Evolutionary conservation across 192 early-diverging fungal species (phyloP), one percentile per base, ranked within the genome.

Genomic region (Coemansia reversa): DNA sequence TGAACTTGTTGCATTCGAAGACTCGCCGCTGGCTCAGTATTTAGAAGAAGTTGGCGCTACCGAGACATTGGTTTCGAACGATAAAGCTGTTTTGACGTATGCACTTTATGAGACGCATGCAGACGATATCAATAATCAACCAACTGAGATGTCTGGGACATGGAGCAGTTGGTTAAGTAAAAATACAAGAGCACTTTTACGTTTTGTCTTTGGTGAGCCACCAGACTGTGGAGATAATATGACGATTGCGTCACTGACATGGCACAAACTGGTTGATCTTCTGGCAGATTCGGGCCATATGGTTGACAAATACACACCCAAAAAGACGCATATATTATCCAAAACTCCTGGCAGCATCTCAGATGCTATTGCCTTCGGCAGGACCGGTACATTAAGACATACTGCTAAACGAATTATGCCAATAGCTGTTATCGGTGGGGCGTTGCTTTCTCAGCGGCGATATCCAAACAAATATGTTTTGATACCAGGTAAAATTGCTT

Each of bases 1-100:
- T 3, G 78, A 80, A 35, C 18, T 75, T 5, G 68, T 80, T 11
- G 58, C 63, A 7, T 80, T 63, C 50, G 72, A 80, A 35, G 72
- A 80, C 69, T 80, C 78, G 33, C 78, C 78, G 0, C 59, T 80
- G 1, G 78, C 54, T 6, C 58, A 80, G 51, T 80, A 80, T 55
- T 55, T 80, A 20, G 60, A 55, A 18, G 78, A 80, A 18, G 52
- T 71, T 11, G 72, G 58, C 7, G 60, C 69, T 1, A 19, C 59
- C 1, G 78, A 75, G 39, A 23, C 61, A 11, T 33, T 65, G 1
- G 58, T 80, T 9, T 27, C 49, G n/a, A 66, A 80, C 6, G 55
- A 63, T 14, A 29, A 61, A 4, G 19, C 39, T 3, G 23, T 56
- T 18, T 20, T 29, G 4, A 5, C 42, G 51, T 16, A 18, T 25